A percentile compares a stretch with the other conserved stretches of the same genome.
phyloP scores from a whole-genome alignment of 257 asterid species.

The Solanum chiquidenum region DNA sequence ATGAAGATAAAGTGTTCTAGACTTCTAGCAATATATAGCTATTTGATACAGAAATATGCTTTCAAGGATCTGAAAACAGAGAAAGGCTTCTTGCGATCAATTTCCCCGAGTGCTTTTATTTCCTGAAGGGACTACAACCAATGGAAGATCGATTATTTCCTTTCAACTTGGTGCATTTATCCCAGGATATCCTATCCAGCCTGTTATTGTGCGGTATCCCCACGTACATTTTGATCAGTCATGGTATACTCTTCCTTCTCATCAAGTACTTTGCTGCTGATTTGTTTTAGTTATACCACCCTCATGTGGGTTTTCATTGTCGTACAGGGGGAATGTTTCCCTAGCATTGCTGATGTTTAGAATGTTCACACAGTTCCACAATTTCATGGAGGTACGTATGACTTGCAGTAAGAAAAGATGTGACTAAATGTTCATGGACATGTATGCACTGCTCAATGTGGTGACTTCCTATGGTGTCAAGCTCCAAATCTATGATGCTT shows the following conservation, averaged over 20 bases:
- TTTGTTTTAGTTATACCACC: background rate
- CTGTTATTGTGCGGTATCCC: slow-evolving; percentile 82
- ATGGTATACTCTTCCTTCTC: slow-evolving; percentile 41
- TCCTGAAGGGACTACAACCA: slow-evolving; percentile 99
- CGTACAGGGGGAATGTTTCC: slow-evolving; percentile 69
- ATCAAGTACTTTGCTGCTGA: background rate
- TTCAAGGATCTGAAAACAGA: slow-evolving; percentile 93
- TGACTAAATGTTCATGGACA: background rate
- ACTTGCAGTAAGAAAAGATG: background rate
- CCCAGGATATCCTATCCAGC: slow-evolving; percentile 92
- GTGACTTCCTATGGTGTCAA: background rate
- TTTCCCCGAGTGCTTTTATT: slow-evolving; percentile 93
- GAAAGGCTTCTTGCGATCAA: slow-evolving; percentile 78
- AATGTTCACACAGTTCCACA: slow-evolving; percentile 95
- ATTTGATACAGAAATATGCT: slow-evolving; percentile 87
- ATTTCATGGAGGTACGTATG: slow-evolving; percentile 84
- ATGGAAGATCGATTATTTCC: slow-evolving; percentile 81
- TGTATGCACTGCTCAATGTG: background rate
- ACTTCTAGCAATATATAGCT: slow-evolving; percentile 45
- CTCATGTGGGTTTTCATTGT: background rate
- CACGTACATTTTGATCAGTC: slow-evolving; percentile 96
- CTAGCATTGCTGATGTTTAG: slow-evolving; percentile 76
- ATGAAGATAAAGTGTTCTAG: slow-evolving; percentile 8
- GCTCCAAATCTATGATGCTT: background rate
- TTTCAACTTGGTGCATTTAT: slow-evolving; percentile 98